Evolutionary conservation across 345 rosid genomes (phyloP).

Genomic region (Camelina sativa): DNA sequence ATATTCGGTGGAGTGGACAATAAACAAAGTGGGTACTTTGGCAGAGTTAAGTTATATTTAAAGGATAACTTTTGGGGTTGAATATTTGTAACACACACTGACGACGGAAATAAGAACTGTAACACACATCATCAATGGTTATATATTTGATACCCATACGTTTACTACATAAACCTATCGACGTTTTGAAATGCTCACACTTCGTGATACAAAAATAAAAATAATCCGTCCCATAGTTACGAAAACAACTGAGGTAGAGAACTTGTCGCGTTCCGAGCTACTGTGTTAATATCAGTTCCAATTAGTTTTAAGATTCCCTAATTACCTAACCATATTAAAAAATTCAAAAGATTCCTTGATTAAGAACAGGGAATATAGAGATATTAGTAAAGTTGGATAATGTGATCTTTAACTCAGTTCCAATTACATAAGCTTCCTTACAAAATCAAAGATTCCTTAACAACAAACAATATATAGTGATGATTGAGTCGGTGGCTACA

Average conservation of each 20-base stretch:
- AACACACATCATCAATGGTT: background rate
- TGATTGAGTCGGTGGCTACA: no score
- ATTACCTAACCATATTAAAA: no score
- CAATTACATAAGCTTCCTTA: no score
- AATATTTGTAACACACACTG: background rate
- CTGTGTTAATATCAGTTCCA: slow-evolving; percentile 7
- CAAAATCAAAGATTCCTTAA: no score
- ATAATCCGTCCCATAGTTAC: no score
- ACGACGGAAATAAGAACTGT: background rate
- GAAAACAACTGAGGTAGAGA: background rate
- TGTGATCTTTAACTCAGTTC: no score
- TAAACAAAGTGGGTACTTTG: background rate
- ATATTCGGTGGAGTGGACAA: background rate
- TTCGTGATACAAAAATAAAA: no score
- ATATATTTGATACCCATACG: background rate
- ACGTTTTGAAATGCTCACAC: background rate
- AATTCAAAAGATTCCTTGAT: no score
- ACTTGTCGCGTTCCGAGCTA: slow-evolving; percentile 5
- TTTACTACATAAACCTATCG: background rate
- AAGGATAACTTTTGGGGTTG: background rate
- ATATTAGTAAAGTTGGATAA: no score
- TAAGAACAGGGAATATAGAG: no score
- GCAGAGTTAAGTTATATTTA: background rate
- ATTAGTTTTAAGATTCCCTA: background rate
- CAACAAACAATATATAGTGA: no score